Evolutionary conservation across 805 yeast species (phyloP).

Genomic region (Phaffomyces antillensis): DNA sequence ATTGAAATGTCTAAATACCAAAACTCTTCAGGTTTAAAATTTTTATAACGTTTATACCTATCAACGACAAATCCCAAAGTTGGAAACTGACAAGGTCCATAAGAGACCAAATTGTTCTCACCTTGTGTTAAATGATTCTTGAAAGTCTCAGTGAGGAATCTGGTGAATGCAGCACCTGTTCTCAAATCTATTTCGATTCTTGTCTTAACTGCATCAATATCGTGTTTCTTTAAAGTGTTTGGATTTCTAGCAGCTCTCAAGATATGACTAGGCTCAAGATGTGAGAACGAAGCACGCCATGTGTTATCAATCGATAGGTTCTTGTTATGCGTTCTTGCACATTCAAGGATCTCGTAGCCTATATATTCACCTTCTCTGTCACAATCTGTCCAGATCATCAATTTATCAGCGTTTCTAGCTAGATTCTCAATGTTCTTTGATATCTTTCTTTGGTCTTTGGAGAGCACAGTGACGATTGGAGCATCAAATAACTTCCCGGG

Average conservation of each 20-base stretch:
- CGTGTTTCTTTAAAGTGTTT: slow-evolving; percentile 48
- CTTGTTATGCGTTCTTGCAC: slow-evolving; percentile 48
- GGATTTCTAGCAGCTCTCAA: slow-evolving; percentile 70
- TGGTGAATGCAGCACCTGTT: slow-evolving; percentile 83
- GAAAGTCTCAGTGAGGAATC: slow-evolving; percentile 59
- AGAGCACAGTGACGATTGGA: slow-evolving; percentile 40
- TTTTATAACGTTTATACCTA: slow-evolving; percentile 66
- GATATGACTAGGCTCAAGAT: slow-evolving; percentile 72
- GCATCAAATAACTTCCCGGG: slow-evolving; percentile 69
- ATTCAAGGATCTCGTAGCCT: slow-evolving; percentile 72
- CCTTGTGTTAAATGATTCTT: slow-evolving; percentile 12
- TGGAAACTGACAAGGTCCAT: slow-evolving; percentile 95
- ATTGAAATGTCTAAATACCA: slow-evolving; percentile 64
- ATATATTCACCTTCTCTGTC: slow-evolving; percentile 95
- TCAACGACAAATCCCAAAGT: slow-evolving; percentile 96
- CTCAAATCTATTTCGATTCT: slow-evolving; percentile 84
- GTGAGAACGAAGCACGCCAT: slow-evolving; percentile 81
- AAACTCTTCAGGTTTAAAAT: slow-evolving; percentile 69
- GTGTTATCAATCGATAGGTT: slow-evolving; percentile 40
- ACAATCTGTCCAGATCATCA: slow-evolving; percentile 98
- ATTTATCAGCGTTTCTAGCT: slow-evolving; percentile 47
- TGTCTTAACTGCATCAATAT: slow-evolving; percentile 79
- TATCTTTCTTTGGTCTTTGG: slow-evolving; percentile 39
- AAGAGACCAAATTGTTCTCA: slow-evolving; percentile 39
- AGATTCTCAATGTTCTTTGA: slow-evolving; percentile 63